Conservation (phyloP, 768 basidiomycete species). For the Tephrocybe sp. region DNA sequence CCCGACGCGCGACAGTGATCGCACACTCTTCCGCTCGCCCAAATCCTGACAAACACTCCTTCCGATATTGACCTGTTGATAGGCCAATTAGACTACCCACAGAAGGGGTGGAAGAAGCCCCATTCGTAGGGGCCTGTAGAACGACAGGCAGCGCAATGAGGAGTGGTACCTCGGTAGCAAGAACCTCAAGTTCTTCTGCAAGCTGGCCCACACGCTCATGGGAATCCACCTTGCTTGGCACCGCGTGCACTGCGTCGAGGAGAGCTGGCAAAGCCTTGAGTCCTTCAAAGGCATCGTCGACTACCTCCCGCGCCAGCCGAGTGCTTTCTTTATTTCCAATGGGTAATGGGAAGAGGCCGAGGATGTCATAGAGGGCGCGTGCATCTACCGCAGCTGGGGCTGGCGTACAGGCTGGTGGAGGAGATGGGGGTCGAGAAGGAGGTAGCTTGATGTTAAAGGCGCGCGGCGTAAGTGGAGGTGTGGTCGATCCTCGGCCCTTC, state of each 20-base stretch:
- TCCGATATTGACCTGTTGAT: constrained; percentile 63
- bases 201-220: constrained; percentile 24
- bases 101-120: constrained; percentile 32
- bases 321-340: constrained; percentile 43
- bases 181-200: constrained; percentile 45
- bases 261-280: constrained; percentile 57
- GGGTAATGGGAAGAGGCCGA: constrained; percentile 64
- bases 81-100: constrained; percentile 59
- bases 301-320: constrained; percentile 72
- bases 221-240: constrained; percentile 22
- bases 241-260: constrained; percentile 45
- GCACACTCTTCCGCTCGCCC: constrained; percentile 77
- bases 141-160: constrained; percentile 73
- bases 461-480: constrained; percentile 58
- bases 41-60: constrained; percentile 71
- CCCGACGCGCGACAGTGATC: constrained; percentile 52
- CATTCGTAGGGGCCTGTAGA: constrained; percentile 48
- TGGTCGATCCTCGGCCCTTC: constrained; percentile 44
- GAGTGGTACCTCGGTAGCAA: constrained; percentile 70
- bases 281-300: constrained; percentile 75
- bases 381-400: constrained; percentile 58
- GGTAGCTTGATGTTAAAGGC: constrained; percentile 68
- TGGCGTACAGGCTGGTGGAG: constrained; percentile 35
- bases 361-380: constrained; percentile 59
- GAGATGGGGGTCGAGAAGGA: constrained; percentile 67